A percentile compares a stretch with the other conserved stretches of the same genome.
These are phyloP conservation scores for Datura wrightii DNA, from an alignment of 257 asterid species.

Conservation along the genomic window DNA sequence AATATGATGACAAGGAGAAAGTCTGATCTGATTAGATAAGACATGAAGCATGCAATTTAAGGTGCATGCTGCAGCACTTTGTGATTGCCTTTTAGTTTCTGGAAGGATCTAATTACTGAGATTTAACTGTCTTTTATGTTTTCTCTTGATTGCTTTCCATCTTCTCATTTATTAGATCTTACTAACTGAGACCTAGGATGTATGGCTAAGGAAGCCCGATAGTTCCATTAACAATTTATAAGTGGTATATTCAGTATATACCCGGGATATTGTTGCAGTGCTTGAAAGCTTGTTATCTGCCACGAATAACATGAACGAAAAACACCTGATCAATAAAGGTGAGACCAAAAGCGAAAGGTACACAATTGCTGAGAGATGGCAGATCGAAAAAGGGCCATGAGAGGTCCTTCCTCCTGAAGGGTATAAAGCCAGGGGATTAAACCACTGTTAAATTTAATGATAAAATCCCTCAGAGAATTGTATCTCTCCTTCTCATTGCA, in stretches of 20 bases:
- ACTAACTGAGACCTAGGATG: background rate
- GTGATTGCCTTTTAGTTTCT: no score
- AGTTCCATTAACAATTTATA: background rate
- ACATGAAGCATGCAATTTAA: no score
- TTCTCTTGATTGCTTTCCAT: no score
- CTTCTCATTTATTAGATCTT: background rate
- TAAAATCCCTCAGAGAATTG: background rate
- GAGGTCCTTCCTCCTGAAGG: background rate
- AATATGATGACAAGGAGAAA: no score
- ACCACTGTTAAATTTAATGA: background rate
- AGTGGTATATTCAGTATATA: background rate
- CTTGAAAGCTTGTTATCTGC: background rate
- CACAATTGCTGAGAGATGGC: slow-evolving; percentile 1
- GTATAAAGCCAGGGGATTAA: background rate
- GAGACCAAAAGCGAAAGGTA: slow-evolving; percentile 9
- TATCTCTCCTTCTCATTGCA: slow-evolving; percentile 16
- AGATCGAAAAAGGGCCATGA: slow-evolving; percentile 4
- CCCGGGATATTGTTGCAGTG: background rate
- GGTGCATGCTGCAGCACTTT: no score
- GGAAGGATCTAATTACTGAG: no score
- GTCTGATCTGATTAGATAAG: no score
- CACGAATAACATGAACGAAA: background rate
- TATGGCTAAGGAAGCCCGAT: background rate
- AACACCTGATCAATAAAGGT: background rate
- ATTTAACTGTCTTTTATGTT: no score